Evolutionary conservation across 345 rosid genomes (phyloP).

Genomic region (Luvunga scandens): DNA sequence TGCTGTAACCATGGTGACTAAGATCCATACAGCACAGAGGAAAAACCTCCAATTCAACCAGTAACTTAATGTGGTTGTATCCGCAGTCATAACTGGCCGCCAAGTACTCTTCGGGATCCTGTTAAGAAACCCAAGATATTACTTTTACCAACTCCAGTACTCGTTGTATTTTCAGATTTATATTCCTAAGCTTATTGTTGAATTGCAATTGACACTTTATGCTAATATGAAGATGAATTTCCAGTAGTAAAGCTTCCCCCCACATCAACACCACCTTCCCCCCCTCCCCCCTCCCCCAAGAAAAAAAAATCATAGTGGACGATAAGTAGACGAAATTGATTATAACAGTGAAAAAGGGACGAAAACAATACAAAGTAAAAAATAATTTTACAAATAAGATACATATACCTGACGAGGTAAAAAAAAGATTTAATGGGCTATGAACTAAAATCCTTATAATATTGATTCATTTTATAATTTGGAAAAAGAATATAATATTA

Average conservation of each 20-base stretch:
- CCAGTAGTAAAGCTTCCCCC: not conserved
- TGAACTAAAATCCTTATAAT: not conserved
- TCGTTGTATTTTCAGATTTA: conserved; percentile 18
- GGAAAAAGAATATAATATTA: not conserved
- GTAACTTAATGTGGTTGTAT: conserved; percentile 65
- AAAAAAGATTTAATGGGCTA: not conserved
- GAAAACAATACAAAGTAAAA: not conserved
- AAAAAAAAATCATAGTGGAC: not conserved
- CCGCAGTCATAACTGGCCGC: conserved; percentile 62
- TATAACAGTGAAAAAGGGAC: not conserved
- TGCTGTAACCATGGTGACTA: conserved; percentile 40
- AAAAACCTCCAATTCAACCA: conserved; percentile 94
- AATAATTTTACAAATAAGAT: not conserved
- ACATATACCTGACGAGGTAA: not conserved
- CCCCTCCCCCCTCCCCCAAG: too few species aligned
- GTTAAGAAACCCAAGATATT: conserved; percentile 49
- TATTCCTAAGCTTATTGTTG: not conserved
- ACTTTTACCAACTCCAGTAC: conserved; percentile 27
- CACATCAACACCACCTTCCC: too few species aligned
- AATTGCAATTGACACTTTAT: not conserved
- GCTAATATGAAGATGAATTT: not conserved
- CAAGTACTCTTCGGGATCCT: conserved; percentile 55
- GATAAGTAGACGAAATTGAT: not conserved
- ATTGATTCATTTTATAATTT: not conserved
- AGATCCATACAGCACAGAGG: conserved; percentile 54